Conservation (phyloP, 176 grass and related monocot species). For the Carex cristatella region DNA sequence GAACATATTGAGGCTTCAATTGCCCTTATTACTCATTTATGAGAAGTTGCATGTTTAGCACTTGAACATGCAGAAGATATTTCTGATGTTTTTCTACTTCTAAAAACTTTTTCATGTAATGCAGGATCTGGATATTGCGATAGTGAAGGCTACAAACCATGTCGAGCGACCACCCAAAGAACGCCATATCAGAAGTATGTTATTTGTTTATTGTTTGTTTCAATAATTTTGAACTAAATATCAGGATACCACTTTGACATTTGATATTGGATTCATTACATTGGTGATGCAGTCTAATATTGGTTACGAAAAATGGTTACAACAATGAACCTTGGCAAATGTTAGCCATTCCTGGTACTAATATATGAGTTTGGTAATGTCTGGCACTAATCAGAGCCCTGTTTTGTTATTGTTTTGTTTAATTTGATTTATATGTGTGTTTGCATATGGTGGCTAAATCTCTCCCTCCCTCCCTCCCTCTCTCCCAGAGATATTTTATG, state of each 20-base stretch:
- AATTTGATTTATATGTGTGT: not conserved
- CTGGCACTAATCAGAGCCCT: not conserved
- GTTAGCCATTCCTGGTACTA: not conserved
- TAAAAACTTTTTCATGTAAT: not conserved
- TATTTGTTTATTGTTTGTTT: not conserved
- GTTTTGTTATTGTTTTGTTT: not conserved
- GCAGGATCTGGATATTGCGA: slow-evolving; percentile 36
- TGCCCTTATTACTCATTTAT: not conserved
- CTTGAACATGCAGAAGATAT: not conserved
- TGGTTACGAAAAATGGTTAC: not conserved
- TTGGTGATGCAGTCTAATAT: not conserved
- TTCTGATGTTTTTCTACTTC: not conserved
- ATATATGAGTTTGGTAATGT: not conserved
- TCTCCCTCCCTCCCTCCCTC: not conserved
- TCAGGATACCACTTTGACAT: not conserved
- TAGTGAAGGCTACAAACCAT: slow-evolving; percentile 46
- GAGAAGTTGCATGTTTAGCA: not conserved
- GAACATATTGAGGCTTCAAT: not conserved
- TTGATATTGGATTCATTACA: not conserved
- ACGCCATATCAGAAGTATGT: slow-evolving; percentile 31
- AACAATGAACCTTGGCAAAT: not conserved
- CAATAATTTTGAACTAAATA: not conserved
- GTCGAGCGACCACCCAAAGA: slow-evolving; percentile 39
- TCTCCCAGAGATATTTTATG: slow-evolving; percentile 52
- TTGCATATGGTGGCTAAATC: not conserved